Percentiles rank a stretch among this genome's conserved stretches.
Evolutionary conservation across 2,329 filamentous ascomycete species (phyloP).

Genomic region (Lasiodiplodia hormozganensis): DNA sequence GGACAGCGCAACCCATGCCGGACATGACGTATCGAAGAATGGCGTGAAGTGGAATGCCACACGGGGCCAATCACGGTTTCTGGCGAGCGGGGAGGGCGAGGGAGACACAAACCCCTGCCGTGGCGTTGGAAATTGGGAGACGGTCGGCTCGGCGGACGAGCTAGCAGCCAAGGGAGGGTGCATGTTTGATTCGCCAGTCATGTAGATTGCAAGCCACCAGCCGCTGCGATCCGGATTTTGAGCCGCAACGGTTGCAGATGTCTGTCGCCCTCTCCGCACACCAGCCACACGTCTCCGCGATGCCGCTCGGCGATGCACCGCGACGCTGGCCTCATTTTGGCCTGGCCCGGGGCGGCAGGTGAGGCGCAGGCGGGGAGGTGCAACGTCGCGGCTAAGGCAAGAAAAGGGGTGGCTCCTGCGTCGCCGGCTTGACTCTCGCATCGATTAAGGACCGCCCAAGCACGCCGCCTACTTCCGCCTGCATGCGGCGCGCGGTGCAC

Average conservation of each 20-base stretch:
- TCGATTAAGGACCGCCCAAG: conserved; percentile 4
- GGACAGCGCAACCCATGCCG: not conserved
- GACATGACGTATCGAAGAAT: not conserved
- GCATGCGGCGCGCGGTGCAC: not conserved
- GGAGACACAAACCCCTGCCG: not conserved
- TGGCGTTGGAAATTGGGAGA: not conserved
- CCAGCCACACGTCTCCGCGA: conserved; percentile 2
- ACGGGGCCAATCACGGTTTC: not conserved
- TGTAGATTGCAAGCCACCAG: not conserved
- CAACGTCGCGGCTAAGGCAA: not conserved
- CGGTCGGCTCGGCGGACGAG: not conserved
- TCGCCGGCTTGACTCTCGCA: not conserved
- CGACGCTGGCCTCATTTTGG: not conserved
- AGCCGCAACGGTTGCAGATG: not conserved
- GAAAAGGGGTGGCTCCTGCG: conserved; percentile 17
- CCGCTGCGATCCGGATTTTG: not conserved
- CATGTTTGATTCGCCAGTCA: not conserved
- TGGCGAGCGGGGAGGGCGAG: not conserved
- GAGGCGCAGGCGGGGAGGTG: conserved; percentile 2
- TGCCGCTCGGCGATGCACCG: not conserved
- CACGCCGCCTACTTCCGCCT: not conserved
- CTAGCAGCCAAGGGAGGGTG: not conserved
- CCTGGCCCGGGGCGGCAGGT: not conserved
- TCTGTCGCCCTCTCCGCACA: not conserved
- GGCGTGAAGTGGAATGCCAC: not conserved